Conservation (phyloP, 306 rosid species). For the Pachyrhizus erosus region DNA sequence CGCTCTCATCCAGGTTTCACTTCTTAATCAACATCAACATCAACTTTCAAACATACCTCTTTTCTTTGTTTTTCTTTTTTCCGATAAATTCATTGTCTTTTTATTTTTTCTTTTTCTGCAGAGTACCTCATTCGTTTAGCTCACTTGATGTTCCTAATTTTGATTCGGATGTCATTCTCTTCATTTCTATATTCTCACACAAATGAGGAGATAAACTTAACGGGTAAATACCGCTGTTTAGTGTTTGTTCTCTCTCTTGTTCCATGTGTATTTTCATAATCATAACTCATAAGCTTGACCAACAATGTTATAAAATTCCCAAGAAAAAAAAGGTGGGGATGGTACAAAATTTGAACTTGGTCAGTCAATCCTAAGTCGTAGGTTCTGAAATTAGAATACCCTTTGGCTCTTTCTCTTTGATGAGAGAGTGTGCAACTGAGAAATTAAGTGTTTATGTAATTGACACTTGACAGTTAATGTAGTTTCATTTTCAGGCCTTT, state of each 20-base stretch:
- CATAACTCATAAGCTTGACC: slow-evolving; percentile 9
- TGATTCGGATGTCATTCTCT: slow-evolving; percentile 36
- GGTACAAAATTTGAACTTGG: slow-evolving; percentile 24
- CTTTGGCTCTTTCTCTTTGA: background rate
- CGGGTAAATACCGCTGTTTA: slow-evolving; percentile 38
- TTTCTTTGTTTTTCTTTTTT: background rate
- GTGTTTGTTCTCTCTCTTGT: background rate
- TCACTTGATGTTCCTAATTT: slow-evolving; percentile 20
- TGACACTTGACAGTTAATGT: background rate
- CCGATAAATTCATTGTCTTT: background rate
- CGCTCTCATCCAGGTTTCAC: slow-evolving; percentile 53
- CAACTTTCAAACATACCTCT: background rate
- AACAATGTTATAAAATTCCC: background rate
- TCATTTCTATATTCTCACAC: slow-evolving; percentile 21
- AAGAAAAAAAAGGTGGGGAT: background rate
- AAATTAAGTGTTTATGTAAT: background rate
- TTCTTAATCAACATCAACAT: background rate
- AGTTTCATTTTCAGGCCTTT: slow-evolving; percentile 53
- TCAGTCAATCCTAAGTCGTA: background rate
- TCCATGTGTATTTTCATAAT: background rate
- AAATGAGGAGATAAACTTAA: slow-evolving; percentile 42
- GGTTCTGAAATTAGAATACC: background rate
- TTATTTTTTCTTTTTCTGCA: slow-evolving; percentile 23
- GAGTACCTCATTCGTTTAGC: slow-evolving; percentile 35
- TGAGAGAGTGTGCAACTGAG: background rate